Conservation (phyloP, 2,329 filamentous ascomycete genomes). For the Magnaporthales sp. region DNA sequence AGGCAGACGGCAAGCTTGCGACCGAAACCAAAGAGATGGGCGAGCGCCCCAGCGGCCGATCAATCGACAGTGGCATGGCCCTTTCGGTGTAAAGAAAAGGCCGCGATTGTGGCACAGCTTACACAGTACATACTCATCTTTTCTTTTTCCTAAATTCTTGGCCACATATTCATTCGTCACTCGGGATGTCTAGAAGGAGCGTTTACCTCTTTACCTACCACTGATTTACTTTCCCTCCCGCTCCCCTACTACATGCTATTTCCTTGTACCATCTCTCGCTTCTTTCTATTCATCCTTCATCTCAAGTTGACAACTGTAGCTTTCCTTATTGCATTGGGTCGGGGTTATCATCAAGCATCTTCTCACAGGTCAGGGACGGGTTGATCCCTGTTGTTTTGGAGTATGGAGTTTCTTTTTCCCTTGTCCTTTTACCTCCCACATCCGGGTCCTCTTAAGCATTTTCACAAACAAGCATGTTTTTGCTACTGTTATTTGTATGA, state of each 20-base stretch:
- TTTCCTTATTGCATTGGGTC: not conserved
- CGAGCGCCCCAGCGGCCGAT: constrained; percentile 12
- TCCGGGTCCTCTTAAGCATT: too few species aligned
- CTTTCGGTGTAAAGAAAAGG: constrained; percentile 11
- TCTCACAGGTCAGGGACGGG: not conserved
- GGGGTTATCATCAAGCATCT: not conserved
- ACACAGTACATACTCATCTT: not conserved
- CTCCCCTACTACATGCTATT: not conserved
- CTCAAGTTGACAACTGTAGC: not conserved
- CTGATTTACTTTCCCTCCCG: not conserved
- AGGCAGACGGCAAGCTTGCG: not conserved
- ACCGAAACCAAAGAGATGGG: not conserved
- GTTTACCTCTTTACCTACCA: not conserved
- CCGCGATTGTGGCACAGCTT: not conserved
- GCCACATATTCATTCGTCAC: not conserved
- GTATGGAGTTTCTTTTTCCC: not conserved
- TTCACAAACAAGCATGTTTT: not conserved
- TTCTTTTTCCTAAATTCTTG: not conserved
- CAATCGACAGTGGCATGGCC: constrained; percentile 19
- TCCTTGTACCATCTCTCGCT: not conserved
- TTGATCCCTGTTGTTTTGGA: not conserved
- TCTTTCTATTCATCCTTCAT: not conserved
- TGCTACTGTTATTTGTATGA: not conserved
- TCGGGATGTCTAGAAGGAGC: not conserved
- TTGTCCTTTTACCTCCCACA: not conserved